These are phyloP conservation scores for Perilla frutescens DNA, from an alignment of 257 asterid genomes.

Conservation along the genomic window DNA sequence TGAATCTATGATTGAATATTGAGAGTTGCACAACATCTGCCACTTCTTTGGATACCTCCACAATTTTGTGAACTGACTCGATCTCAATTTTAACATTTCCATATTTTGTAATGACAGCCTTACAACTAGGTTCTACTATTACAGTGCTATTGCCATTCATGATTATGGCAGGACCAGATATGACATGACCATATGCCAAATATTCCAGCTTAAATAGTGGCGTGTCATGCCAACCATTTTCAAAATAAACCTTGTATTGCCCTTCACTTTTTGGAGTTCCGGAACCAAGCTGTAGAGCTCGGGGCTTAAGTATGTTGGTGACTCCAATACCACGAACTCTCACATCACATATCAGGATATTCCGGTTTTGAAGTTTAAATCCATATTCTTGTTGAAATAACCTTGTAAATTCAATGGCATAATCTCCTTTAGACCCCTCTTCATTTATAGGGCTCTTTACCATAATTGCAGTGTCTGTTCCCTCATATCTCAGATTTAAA, in stretches of 20 bases:
- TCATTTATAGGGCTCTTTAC: constrained; percentile 59
- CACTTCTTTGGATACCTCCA: constrained; percentile 62
- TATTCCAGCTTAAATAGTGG: constrained; percentile 82
- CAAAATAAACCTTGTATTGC: constrained; percentile 67
- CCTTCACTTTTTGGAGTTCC: constrained; percentile 54
- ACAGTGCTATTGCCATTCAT: constrained; percentile 98
- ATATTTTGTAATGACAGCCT: constrained; percentile 69
- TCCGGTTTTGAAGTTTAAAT: constrained; percentile 79
- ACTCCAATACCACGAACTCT: constrained; percentile 94
- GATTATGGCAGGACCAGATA: constrained; percentile 83
- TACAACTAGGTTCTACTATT: constrained; percentile 84
- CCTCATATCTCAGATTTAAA: constrained; percentile 91
- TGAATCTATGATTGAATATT: constrained; percentile 89
- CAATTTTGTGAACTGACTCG: constrained; percentile 43
- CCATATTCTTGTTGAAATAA: constrained; percentile 93
- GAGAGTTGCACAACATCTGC: constrained; percentile 98
- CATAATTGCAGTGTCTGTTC: constrained; percentile 95
- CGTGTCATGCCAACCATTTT: constrained; percentile 69
- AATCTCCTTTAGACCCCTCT: constrained; percentile 73
- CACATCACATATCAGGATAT: constrained; percentile 84
- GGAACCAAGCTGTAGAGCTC: constrained; percentile 49
- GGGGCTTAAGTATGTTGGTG: constrained; percentile 82
- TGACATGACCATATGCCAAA: constrained; percentile 62
- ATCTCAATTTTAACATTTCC: constrained; percentile 85
- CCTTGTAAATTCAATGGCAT: constrained; percentile 75